Conservation (phyloP, 345 rosid genomes). For the Populus pruinosa region DNA sequence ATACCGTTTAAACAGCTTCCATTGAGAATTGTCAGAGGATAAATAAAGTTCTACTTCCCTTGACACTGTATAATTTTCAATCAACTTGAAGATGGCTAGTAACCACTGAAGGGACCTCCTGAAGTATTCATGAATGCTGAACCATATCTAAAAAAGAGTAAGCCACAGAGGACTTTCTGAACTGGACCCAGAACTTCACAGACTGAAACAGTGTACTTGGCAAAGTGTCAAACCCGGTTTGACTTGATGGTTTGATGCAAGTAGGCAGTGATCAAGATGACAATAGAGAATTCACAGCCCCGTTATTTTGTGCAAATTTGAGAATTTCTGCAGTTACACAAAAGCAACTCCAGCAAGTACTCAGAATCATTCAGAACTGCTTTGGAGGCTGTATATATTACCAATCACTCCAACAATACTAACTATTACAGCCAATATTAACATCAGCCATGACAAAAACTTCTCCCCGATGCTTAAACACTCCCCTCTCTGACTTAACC, state of each 20-base stretch:
- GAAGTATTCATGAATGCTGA: neutral
- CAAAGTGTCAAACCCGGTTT: neutral
- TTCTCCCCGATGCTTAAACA: constrained; percentile 48
- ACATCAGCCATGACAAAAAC: constrained; percentile 64
- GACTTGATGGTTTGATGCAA: neutral
- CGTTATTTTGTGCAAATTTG: neutral
- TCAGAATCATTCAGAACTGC: constrained; percentile 34
- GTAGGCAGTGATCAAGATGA: neutral
- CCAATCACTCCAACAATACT: constrained; percentile 71
- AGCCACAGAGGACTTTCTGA: neutral
- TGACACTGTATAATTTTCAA: neutral
- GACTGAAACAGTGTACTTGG: neutral
- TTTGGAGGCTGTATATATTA: constrained; percentile 59
- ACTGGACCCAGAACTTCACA: neutral
- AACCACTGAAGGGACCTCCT: neutral
- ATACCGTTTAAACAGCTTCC: neutral
- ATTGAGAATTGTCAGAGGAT: neutral
- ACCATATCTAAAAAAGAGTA: neutral
- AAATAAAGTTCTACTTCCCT: neutral
- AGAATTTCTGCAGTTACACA: neutral
- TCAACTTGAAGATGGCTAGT: neutral
- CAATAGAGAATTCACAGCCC: neutral
- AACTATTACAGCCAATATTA: constrained; percentile 63
- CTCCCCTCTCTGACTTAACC: constrained; percentile 47
- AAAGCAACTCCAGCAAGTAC: neutral